phyloP scores from a whole-genome alignment of 2,329 filamentous ascomycete species.

The Reticulascus tulasneorum region DNA sequence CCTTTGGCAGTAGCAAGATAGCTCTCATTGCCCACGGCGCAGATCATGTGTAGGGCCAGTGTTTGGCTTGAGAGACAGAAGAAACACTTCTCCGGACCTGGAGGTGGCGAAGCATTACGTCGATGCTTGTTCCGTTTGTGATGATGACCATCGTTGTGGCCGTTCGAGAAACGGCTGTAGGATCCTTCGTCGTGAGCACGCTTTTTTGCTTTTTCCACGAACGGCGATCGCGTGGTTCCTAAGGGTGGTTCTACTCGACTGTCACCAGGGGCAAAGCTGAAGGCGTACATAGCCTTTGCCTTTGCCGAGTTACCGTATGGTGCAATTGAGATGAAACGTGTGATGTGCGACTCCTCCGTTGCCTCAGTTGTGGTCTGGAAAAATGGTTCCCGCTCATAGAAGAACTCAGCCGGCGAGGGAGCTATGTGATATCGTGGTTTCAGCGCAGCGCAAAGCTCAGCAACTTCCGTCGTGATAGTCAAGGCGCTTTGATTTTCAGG shows the following conservation, averaged over 20 bases:
- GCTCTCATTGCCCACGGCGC: constrained; percentile 79
- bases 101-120: constrained; percentile 49
- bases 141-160: constrained; percentile 33
- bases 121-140: constrained; percentile 41
- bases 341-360: constrained; percentile 56
- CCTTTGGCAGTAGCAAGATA: constrained; percentile 94
- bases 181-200: constrained; percentile 46
- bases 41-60: constrained; percentile 81
- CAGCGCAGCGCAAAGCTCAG: constrained; percentile 72
- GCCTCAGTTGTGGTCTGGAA: constrained; percentile 57
- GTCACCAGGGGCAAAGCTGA: constrained; percentile 64
- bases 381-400: constrained; percentile 92
- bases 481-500: constrained; percentile 49
- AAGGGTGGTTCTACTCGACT: constrained; percentile 56
- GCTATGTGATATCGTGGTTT: constrained; percentile 93
- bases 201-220: constrained; percentile 56
- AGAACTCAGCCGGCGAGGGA: constrained; percentile 59
- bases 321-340: constrained; percentile 87
- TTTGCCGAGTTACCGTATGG: constrained; percentile 71
- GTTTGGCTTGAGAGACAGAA: constrained; percentile 91
- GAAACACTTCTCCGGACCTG: constrained; percentile 78
- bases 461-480: constrained; percentile 60
- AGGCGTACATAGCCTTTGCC: constrained; percentile 78
- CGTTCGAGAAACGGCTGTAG: constrained; percentile 52
- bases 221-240: constrained; percentile 74